Evolutionary conservation across 768 basidiomycete genomes (phyloP), one percentile per base, ranked within the genome.

Genomic region (Sutorius australiensis): DNA sequence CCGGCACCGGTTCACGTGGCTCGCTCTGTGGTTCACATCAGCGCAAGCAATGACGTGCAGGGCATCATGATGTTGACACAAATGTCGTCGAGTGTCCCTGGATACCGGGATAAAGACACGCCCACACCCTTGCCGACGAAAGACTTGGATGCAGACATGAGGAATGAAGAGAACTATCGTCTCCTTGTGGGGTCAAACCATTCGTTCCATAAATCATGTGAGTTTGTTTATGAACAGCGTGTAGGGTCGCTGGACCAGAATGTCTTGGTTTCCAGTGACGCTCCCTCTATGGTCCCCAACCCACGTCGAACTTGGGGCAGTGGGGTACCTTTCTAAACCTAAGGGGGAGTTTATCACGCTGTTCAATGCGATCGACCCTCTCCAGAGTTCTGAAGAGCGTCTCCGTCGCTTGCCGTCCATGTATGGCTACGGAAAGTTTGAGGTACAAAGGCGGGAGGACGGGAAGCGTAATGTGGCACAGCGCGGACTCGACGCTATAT

Each of bases 231-330:
- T n/a, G 34, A 42, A 14, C 24, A 19, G n/a, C 27, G 6, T n/a
- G 16, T 11, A 17, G 17, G 14, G 17, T 44, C 24, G 28, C 42
- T 51, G 32, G 41, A 17, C 30, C 17, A n/a, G 30, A 38, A 9
- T 8, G 5, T 32, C 12, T 34, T 56, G 28, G 31, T 17, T 47
- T 48, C 9, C 24, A 85, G 84, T 89, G 53, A 80, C 76, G 0
- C 67, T 85, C 19, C 85, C 89, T 7, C 69, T 91, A 6, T 93
- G 89, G 89, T 76, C 73, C 5, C 90, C 90, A 2, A 70, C 78
- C 4, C 75, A 61, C 6, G 79, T 92, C 0, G 66, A 75, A 12
- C 69, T 91, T 3, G 91, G 90, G 7, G 82, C 84, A 3, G 84
- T 92, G 9, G 91, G 91, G 3, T 93, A 87, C 64, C 70, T 91